Base-by-base conservation (phyloP, 352 stramenopile species). In the Phytophthora multivora region DNA sequence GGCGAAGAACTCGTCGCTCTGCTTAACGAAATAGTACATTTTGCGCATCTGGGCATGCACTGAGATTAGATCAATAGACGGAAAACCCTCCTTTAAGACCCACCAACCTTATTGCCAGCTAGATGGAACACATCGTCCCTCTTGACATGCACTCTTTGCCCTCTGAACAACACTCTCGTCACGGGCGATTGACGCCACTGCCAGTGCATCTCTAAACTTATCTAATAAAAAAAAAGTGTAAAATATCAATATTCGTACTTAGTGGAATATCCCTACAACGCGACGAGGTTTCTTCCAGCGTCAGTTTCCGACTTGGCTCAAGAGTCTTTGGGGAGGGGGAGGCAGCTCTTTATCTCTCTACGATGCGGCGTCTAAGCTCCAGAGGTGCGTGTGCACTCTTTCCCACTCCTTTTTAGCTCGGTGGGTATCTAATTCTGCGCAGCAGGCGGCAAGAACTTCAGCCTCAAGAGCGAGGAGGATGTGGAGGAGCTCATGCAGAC, bases 401-500 rank as follows among this genome's bases (percentile, higher is more conserved):
- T 31, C 23, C 38, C 23, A 13, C 7, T 25, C 19, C 19, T 16
- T 43, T 52, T 9, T 35, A 15, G 1, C 28, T 56, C 25, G 48
- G 2, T 36, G 0, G 47, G 2, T 64, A 10, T 48, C 26, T 74
- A 46, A 48, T 13, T 49, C 18, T 19, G 16, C 4, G 12, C 31
- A 25, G 52, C 39, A 73, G 71, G 69, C 15, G 79, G 76, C 35
- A 88, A 88, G 63, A 93, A 90, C 60, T 89, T 89, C 51, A 86
- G 73, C 9, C 86, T 92, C 66, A 85, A 87, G 63, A 92, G 76
- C 56, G 83, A 94, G 42, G 83, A 94, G 54, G 85, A 94, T 53
- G 66, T 94, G 42, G 83, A 94, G 60, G 85, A 94, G 66, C 77
- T 94, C 36, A 88, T 94, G 78, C 85, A 94, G 73, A 83, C 81